Evolutionary conservation across 352 stramenopile species (phyloP).

Genomic region (Sclerospora graminicola): DNA sequence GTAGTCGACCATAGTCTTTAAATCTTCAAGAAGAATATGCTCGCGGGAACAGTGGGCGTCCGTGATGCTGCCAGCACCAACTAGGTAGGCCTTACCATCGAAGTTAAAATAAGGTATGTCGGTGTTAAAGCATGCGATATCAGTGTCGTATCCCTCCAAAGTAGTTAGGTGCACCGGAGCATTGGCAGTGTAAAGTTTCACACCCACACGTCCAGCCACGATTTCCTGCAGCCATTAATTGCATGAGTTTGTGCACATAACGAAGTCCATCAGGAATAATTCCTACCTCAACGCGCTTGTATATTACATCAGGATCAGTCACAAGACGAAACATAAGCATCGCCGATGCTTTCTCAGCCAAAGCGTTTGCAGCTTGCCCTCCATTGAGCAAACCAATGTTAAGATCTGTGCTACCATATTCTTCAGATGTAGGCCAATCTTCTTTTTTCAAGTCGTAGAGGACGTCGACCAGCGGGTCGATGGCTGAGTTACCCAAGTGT

Average conservation of each 20-base stretch:
- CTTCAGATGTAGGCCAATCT: constrained; percentile 63
- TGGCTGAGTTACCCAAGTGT: constrained; percentile 71
- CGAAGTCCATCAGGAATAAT: too few species aligned
- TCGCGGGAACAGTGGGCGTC: constrained; percentile 65
- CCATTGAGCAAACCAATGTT: constrained; percentile 79
- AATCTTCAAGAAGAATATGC: constrained; percentile 59
- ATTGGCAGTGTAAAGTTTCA: constrained; percentile 83
- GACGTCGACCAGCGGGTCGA: constrained; percentile 78
- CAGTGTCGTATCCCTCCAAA: constrained; percentile 77
- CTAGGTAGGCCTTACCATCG: constrained; percentile 65
- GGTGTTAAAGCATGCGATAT: constrained; percentile 82
- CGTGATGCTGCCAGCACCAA: constrained; percentile 65
- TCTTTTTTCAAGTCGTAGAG: constrained; percentile 75
- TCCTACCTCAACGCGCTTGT: constrained; percentile 48
- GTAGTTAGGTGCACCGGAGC: constrained; percentile 67
- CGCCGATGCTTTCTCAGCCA: constrained; percentile 74
- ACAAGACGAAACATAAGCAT: constrained; percentile 86
- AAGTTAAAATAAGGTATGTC: constrained; percentile 85
- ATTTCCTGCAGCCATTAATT: constrained; percentile 30
- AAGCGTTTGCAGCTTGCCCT: constrained; percentile 70
- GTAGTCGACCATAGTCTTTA: constrained; percentile 50
- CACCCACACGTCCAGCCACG: constrained; percentile 39
- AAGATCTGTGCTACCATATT: constrained; percentile 72
- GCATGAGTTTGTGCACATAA: not conserved
- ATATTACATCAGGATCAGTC: constrained; percentile 53